Evolutionary conservation across 352 stramenopile genomes (phyloP).

Genomic region (Peronospora farinosa): DNA sequence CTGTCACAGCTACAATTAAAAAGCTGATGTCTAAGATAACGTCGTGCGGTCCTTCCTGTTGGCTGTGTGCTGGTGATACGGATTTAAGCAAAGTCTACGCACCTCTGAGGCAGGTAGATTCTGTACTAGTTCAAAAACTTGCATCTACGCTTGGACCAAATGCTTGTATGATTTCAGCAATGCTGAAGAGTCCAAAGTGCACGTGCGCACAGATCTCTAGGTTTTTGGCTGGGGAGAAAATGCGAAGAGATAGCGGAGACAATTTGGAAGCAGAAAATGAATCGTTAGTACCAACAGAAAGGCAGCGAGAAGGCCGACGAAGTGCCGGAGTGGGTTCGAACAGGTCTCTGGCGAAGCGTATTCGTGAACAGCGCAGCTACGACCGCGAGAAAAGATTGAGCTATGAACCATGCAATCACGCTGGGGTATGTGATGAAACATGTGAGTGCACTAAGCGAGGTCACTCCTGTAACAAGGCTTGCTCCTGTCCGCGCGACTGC

Average conservation of each 20-base stretch:
- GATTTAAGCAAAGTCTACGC: not conserved
- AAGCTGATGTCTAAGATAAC: constrained; percentile 19
- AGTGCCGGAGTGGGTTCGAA: constrained; percentile 12
- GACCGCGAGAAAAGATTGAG: constrained; percentile 47
- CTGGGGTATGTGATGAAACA: constrained; percentile 39
- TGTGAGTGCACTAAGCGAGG: constrained; percentile 51
- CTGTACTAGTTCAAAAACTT: constrained; percentile 50
- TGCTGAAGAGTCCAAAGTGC: constrained; percentile 33
- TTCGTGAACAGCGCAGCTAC: constrained; percentile 33
- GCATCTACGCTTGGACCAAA: constrained; percentile 33
- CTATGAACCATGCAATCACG: constrained; percentile 60
- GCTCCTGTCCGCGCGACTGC: constrained; percentile 54
- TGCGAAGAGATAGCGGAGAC: constrained; percentile 24
- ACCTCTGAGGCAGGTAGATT: constrained; percentile 27
- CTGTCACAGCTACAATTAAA: constrained; percentile 25
- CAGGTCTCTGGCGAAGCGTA: constrained; percentile 27
- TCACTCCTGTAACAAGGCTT: constrained; percentile 57
- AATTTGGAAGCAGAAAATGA: constrained; percentile 6
- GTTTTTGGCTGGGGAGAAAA: constrained; percentile 29
- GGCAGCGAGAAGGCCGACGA: constrained; percentile 13
- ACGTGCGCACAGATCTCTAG: constrained; percentile 29
- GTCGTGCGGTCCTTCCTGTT: constrained; percentile 39
- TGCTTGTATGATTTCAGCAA: constrained; percentile 37
- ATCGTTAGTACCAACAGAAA: constrained; percentile 9
- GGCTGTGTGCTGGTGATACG: constrained; percentile 16